phyloP scores from a whole-genome alignment of 306 rosid genomes.

The Arachis stenosperma region DNA sequence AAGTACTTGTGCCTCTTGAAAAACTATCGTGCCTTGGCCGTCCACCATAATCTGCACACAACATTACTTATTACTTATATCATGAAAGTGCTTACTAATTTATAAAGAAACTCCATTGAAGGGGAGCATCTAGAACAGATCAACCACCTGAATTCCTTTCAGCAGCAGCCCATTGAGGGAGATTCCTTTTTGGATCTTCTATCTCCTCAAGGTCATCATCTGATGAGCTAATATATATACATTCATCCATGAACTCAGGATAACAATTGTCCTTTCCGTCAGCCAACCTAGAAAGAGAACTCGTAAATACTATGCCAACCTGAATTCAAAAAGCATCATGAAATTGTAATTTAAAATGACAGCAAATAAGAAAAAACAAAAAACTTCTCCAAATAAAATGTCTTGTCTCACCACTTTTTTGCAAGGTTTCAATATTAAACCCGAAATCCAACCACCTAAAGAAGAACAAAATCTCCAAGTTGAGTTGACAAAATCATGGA shows the following conservation, averaged over 20 bases:
- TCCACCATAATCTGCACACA: constrained; percentile 56
- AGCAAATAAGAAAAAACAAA: background rate
- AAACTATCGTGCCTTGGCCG: constrained; percentile 46
- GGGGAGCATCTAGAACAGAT: constrained; percentile 28
- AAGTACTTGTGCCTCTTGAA: constrained; percentile 54
- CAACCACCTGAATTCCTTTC: constrained; percentile 56
- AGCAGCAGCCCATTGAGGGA: constrained; percentile 65
- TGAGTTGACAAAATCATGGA: constrained; percentile 45
- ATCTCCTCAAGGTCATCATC: constrained; percentile 78
- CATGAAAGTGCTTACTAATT: background rate
- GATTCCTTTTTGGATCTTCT: constrained; percentile 56
- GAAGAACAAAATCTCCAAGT: constrained; percentile 47
- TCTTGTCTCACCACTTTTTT: constrained; percentile 46
- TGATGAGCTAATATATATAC: constrained; percentile 77
- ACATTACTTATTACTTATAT: constrained; percentile 26
- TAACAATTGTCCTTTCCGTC: constrained; percentile 39
- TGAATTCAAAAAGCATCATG: constrained; percentile 40
- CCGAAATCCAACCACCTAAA: constrained; percentile 54
- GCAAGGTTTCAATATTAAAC: constrained; percentile 42
- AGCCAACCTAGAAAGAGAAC: constrained; percentile 46
- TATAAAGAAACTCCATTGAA: constrained; percentile 23
- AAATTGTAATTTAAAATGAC: constrained; percentile 34
- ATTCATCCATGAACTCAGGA: constrained; percentile 50
- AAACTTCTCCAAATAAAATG: constrained; percentile 30
- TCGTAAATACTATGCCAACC: constrained; percentile 51